These are phyloP conservation scores for Thamnidium elegans DNA, from an alignment of 192 early-diverging fungal species.

Conservation along the genomic window DNA sequence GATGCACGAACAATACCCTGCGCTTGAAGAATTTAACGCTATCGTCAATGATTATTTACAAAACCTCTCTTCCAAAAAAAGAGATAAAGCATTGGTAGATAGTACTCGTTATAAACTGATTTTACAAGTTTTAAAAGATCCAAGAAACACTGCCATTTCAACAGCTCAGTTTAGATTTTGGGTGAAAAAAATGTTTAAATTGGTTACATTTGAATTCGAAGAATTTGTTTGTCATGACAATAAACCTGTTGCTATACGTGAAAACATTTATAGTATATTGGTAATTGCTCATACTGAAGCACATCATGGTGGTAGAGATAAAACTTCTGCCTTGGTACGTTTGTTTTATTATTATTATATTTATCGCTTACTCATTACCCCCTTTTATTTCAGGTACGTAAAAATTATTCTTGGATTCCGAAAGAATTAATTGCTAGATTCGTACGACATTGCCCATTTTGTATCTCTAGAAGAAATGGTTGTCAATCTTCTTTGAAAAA, in stretches of 20 bases:
- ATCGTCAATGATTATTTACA: slow-evolving; percentile 47
- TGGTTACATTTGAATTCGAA: slow-evolving; percentile 22
- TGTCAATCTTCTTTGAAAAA: slow-evolving; percentile 14
- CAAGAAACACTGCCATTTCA: slow-evolving; percentile 49
- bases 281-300: slow-evolving; percentile 45
- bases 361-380: neutral
- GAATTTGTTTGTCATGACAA: slow-evolving; percentile 46
- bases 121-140: slow-evolving; percentile 47
- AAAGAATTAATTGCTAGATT: slow-evolving; percentile 33
- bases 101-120: slow-evolving; percentile 46
- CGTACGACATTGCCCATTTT: slow-evolving; percentile 35
- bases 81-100: slow-evolving; percentile 48
- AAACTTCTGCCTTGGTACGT: slow-evolving; percentile 49
- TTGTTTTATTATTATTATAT: neutral
- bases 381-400: slow-evolving; percentile 20
- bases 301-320: slow-evolving; percentile 49
- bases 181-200: slow-evolving; percentile 54
- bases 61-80: slow-evolving; percentile 46
- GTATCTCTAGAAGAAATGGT: slow-evolving; percentile 31
- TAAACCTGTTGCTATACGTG: slow-evolving; percentile 49
- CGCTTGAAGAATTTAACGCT: slow-evolving; percentile 39
- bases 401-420: slow-evolving; percentile 33
- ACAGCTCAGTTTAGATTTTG: slow-evolving; percentile 53
- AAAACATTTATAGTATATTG: slow-evolving; percentile 43
- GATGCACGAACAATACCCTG: slow-evolving; percentile 35